These are phyloP conservation scores for Candida adriatica DNA, from an alignment of 805 yeast genomes.

Conservation along the genomic window DNA sequence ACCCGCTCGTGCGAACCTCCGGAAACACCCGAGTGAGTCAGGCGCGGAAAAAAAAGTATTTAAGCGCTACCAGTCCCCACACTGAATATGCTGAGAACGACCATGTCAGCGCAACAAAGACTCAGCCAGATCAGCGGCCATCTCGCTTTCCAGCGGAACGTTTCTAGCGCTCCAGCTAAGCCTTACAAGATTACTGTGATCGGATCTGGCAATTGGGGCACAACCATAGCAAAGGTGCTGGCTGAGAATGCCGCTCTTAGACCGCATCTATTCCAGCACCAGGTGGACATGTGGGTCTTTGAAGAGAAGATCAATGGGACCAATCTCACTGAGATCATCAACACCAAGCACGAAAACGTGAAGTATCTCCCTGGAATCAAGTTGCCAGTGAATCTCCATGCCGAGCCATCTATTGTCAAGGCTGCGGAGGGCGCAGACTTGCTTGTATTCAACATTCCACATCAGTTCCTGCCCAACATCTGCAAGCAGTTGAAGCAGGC, in stretches of 20 bases:
- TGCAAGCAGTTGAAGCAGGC: constrained; percentile 67
- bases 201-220: constrained; percentile 99
- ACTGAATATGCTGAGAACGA: constrained; percentile 1
- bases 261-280: constrained; percentile 61
- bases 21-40: too few species aligned
- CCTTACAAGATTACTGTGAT: constrained; percentile 64
- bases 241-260: constrained; percentile 79
- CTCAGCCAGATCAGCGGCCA: constrained; percentile 18
- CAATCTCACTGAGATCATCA: constrained; percentile 79
- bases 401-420: constrained; percentile 75
- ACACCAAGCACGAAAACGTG: constrained; percentile 87
- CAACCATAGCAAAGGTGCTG: constrained; percentile 91
- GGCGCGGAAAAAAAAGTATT: too few species aligned
- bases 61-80: too few species aligned
- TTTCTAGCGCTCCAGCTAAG: constrained; percentile 17
- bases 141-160: constrained; percentile 11
- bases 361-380: constrained; percentile 86
- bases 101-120: constrained; percentile 21
- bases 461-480: constrained; percentile 82
- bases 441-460: constrained; percentile 91
- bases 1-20: too few species aligned
- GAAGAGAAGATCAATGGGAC: constrained; percentile 77
- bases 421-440: constrained; percentile 81
- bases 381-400: constrained; percentile 80
- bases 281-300: constrained; percentile 95